Base-by-base conservation (phyloP, 1,284 basidiomycete species). In the Trametes pubescens region DNA sequence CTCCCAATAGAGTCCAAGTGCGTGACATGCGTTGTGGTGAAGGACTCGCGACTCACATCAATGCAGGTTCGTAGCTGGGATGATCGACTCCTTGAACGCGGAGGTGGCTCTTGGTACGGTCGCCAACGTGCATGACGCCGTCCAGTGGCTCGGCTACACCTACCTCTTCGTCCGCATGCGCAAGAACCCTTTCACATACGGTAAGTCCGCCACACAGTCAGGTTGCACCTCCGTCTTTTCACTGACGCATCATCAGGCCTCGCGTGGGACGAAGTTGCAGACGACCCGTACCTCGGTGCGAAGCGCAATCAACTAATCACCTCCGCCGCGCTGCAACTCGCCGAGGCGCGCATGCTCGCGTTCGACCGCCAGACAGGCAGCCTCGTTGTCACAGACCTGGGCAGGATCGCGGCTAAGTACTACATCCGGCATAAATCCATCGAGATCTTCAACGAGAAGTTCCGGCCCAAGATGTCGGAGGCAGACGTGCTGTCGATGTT, bases 1-100 rank as follows among this genome's bases (percentile, higher is more conserved):
- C 93, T 95, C 74, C 94, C 98, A 0, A 99, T 99, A 65, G 98
- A 99, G 80, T 99, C 97, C 11, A 93, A 93, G 94, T 95, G 64
- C 69, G 89, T 74, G 14, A 2, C 29, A 57, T 16, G 26, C 16
- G 13, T 49, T 10, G 24, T 48, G 7, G 21, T n/a, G 24, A 11
- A n/a, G 34, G 37, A 22, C 24, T n/a, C 46, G 16, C 14, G 24
- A 26, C 24, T 57, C 14, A 18, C 46, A 29, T 40, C 26, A 24
- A 40, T 16, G 29, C 58, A 95, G 93, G 76, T 98, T 99, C 77
- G 87, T 87, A 51, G 83, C 83, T 14, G 96, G 98, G 1, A 89
- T 99, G 78, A 84, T 94, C 55, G 96, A 99, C 75, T 85, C 96
- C 4, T 83, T 99, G 69, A 99, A 99, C 73, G 98, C 96, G 8